Percentiles rank a stretch among this genome's conserved stretches.
phyloP scores from a whole-genome alignment of 129 eudicot genomes.

The Flaveria sonorensis region DNA sequence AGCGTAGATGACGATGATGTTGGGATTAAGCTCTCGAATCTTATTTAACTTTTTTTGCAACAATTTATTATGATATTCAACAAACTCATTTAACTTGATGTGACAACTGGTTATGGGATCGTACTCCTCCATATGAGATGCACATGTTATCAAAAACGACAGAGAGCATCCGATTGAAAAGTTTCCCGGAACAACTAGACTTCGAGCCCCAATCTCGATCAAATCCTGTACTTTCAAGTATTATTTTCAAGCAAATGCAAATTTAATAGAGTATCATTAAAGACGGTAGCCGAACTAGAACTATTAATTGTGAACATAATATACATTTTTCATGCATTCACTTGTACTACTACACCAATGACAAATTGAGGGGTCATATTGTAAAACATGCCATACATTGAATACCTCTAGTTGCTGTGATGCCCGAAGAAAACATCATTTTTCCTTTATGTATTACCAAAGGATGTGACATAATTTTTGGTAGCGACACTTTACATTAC shows the following conservation, averaged over 20 bases:
- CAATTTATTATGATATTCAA: conserved; percentile 20
- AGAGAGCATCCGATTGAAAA: conserved; percentile 32
- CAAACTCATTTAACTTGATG: conserved; percentile 15
- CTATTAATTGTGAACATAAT: not conserved
- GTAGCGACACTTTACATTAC: too few species aligned
- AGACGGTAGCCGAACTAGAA: not conserved
- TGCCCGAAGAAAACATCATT: too few species aligned
- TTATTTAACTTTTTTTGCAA: conserved; percentile 20
- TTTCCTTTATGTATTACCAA: too few species aligned
- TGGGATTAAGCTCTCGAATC: conserved; percentile 11
- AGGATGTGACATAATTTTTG: too few species aligned
- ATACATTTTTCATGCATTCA: not conserved
- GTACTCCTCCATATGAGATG: not conserved
- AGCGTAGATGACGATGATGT: conserved; percentile 28
- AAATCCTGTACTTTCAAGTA: conserved; percentile 34
- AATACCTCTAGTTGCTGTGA: too few species aligned
- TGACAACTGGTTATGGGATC: conserved; percentile 25
- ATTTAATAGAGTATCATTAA: not conserved
- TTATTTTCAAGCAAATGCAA: not conserved
- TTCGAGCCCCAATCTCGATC: conserved; percentile 28
- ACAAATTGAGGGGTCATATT: too few species aligned
- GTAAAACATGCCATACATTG: too few species aligned
- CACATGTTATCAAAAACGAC: not conserved
- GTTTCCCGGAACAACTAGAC: conserved; percentile 29
- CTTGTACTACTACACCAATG: not conserved